Percentiles rank a stretch among this genome's conserved stretches.
phyloP scores from a whole-genome alignment of 2,329 filamentous ascomycete species.

The Trichoderma koningiopsis region DNA sequence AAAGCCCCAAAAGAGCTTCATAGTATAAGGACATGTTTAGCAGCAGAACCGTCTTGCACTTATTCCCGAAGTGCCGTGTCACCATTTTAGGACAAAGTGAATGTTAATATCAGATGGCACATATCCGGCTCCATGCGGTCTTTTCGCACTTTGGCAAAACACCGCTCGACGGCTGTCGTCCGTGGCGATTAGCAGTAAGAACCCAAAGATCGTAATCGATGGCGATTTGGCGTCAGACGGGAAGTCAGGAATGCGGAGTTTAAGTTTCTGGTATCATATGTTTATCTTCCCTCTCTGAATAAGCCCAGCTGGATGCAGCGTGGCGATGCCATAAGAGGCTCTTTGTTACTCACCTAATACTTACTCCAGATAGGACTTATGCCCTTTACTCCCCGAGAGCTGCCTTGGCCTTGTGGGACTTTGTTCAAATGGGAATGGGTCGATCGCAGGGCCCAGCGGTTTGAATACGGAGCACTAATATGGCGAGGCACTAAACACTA shows the following conservation, averaged over 20 bases:
- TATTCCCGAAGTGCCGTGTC: background rate
- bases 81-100: background rate
- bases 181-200: background rate
- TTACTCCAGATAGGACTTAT: background rate
- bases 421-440: background rate
- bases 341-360: background rate
- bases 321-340: background rate
- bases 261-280: background rate
- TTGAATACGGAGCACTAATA: background rate
- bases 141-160: background rate
- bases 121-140: background rate
- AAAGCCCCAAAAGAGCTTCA: background rate
- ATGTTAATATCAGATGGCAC: background rate
- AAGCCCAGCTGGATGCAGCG: background rate
- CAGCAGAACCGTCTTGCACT: background rate
- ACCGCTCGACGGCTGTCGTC: background rate
- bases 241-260: background rate
- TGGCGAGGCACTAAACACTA: background rate
- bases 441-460: background rate
- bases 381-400: background rate
- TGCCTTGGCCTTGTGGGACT: background rate
- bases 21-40: background rate
- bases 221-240: conserved; percentile 2
- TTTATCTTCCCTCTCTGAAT: background rate
- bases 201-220: background rate